These are phyloP conservation scores for Fusarium illudens DNA, from an alignment of 2,329 filamentous ascomycete species.

Conservation along the genomic window DNA sequence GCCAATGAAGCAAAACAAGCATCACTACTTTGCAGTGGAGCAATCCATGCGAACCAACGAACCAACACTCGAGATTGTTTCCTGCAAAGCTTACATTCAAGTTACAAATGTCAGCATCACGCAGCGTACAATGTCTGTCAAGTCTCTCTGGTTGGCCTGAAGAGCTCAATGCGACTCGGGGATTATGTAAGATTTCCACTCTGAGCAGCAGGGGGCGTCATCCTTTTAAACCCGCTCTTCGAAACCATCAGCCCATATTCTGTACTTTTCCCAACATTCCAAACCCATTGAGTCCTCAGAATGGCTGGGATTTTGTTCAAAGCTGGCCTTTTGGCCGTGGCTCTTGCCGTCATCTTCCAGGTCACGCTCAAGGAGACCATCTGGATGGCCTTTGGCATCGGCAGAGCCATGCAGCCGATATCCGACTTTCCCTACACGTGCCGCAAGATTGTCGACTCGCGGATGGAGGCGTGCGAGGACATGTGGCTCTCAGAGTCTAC, in stretches of 20 bases:
- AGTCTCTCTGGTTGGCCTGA: neutral
- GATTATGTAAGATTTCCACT: neutral
- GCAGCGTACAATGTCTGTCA: neutral
- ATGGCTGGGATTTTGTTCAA: slow-evolving; percentile 26
- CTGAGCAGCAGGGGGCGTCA: neutral
- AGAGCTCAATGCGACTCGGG: neutral
- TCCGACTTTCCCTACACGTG: slow-evolving; percentile 39
- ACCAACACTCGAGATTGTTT: neutral
- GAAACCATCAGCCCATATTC: neutral
- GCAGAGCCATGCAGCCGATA: slow-evolving; percentile 29
- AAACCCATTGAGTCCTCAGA: neutral
- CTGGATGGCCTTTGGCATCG: slow-evolving; percentile 37
- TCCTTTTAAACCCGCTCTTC: neutral
- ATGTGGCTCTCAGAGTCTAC: slow-evolving; percentile 40
- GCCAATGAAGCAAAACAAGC: neutral
- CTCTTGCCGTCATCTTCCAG: slow-evolving; percentile 35
- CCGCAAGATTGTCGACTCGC: slow-evolving; percentile 29
- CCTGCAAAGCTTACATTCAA: neutral
- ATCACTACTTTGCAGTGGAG: neutral
- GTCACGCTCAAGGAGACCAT: slow-evolving; percentile 33
- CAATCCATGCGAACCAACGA: neutral
- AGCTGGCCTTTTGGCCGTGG: slow-evolving; percentile 18
- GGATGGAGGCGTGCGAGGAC: slow-evolving; percentile 38
- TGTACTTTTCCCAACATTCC: neutral
- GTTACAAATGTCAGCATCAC: neutral